Base-by-base conservation (phyloP, 179 eudicot genomes). In the Silene coronaria region DNA sequence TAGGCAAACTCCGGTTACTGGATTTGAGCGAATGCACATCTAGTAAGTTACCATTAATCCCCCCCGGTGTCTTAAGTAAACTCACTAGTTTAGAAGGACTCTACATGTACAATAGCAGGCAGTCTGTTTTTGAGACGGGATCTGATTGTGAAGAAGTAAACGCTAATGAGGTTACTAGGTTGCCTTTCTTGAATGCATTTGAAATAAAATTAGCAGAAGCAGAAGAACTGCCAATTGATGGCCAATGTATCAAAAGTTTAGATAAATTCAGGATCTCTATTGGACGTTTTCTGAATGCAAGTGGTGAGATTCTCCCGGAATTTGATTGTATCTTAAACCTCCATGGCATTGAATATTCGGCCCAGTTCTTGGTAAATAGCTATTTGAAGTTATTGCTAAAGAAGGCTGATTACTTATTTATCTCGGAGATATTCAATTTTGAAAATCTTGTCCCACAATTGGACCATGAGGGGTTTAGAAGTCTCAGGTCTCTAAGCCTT, bases 61-160 rank as follows among this genome's bases (percentile, higher is more conserved):
- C 65, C 9, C 17, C 34, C n/a, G n/a, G 42, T n/a, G 48, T 78
- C 64, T 34, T 72, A 72, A 58, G 64, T 24, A 65, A 59, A 10
- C 75, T 78, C 30, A 21, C 38, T 24, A 17, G 23, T 19, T 32
- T 78, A 8, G 81, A 78, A 45, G 77, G 70, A 53, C 8, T 78
- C 1, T 78, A 78, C 73, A 55, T 78, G 28, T n/a, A 36, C 10
- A 22, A 22, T 36, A 21, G 2, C 27, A 42, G 10, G 10, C 3
- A 6, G 46, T 55, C 60, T 0, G 60, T 3, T 55, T 55, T 55
- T 13, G 5, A n/a, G 5, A 0, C 19, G 60, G n/a, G 14, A 55
- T 3, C 5, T 55, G n/a, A 14, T 55, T 14, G 11, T 55, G 60
- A n/a, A 55, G 60, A 4, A 55, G 21, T 5, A n/a, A n/a, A n/a